phyloP scores from a whole-genome alignment of 805 yeast species.

The Kuraishia floccosa region DNA sequence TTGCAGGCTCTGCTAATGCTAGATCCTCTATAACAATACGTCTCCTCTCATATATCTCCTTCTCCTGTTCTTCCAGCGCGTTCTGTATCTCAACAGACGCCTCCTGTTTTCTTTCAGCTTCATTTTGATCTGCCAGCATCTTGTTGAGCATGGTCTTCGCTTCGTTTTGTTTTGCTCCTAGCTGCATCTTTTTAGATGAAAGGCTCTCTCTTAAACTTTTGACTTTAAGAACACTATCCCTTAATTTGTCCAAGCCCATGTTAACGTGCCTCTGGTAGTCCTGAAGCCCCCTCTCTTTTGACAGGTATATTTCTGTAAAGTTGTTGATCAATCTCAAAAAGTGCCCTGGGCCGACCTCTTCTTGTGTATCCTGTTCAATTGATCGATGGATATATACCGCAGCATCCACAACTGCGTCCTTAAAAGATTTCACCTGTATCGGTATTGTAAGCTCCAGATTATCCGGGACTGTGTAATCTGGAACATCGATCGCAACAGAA shows the following conservation, averaged over 20 bases:
- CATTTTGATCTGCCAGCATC: slow-evolving; percentile 80
- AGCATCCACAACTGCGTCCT: slow-evolving; percentile 35
- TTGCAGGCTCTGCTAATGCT: slow-evolving; percentile 75
- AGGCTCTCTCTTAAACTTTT: slow-evolving; percentile 43
- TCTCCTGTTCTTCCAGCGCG: slow-evolving; percentile 58
- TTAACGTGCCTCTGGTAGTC: slow-evolving; percentile 62
- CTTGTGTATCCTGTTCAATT: slow-evolving; percentile 3
- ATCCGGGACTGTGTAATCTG: slow-evolving; percentile 25
- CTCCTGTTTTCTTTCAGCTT: slow-evolving; percentile 83
- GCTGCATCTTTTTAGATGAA: slow-evolving; percentile 34
- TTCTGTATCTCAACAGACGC: slow-evolving; percentile 70
- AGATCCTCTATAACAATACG: slow-evolving; percentile 48
- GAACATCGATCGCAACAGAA: slow-evolving; percentile 39
- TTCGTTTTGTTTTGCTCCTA: slow-evolving; percentile 48
- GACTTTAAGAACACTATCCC: slow-evolving; percentile 69
- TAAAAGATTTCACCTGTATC: slow-evolving; percentile 12
- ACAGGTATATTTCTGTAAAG: slow-evolving; percentile 29
- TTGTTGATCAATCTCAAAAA: slow-evolving; percentile 37
- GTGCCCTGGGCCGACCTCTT: slow-evolving; percentile 35
- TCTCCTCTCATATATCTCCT: slow-evolving; percentile 42
- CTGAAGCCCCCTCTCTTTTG: slow-evolving; percentile 38
- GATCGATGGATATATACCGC: slow-evolving; percentile 34
- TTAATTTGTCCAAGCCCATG: slow-evolving; percentile 61
- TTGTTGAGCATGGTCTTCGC: slow-evolving; percentile 62
- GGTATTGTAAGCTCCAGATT: slow-evolving; percentile 7